Base-by-base conservation (phyloP, 495 filamentous ascomycete genomes). In the Cercophora sp. region DNA sequence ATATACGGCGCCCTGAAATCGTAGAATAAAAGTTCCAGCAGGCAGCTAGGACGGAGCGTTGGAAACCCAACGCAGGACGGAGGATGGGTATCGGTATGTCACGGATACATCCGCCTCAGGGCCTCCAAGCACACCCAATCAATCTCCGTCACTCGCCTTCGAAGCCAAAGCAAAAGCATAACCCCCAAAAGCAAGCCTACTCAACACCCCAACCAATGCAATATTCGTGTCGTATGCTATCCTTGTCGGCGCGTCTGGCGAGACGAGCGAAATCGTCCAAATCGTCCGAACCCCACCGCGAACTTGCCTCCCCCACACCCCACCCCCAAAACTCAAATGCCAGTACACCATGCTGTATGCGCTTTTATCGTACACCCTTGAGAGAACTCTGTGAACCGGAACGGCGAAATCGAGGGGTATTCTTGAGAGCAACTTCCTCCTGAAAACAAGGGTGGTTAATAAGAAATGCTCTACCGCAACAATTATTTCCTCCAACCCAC, bases 401-500 rank as follows among this genome's bases (percentile, higher is more conserved):
- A 35, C 51, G 55, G 45, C 59, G 55, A 32, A 67, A 51, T 66
- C 59, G 65, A 50, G 55, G 56, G 51, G 61, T 51, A 48, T 41
- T n/a, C n/a, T n/a, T 55, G 51, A 53, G 48, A 34, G 61, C 48
- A 56, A 54, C 59, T 55, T 60, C 65, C 65, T 64, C 62, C 65
- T 68, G 61, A 64, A 68, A 61, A 68, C 54, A 61, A 41, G 31
- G 31, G 57, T 66, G 63, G 65, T 68, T 68, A 68, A 65, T 56
- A 64, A 62, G 46, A 62, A 55, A 56, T 37, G 55, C 46, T 62
- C 65, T 53, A 48, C 43, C 55, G 45, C 39, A 50, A 56, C 26
- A 24, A 49, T 86, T 62, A 91, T 56, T 82, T 78, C 58, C 87
- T 81, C 93, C 92, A 96, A 29, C 92, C 92, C 48, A 97, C 93